phyloP scores from a whole-genome alignment of 2,329 filamentous ascomycete species.

The Colletotrichum truncatum region DNA sequence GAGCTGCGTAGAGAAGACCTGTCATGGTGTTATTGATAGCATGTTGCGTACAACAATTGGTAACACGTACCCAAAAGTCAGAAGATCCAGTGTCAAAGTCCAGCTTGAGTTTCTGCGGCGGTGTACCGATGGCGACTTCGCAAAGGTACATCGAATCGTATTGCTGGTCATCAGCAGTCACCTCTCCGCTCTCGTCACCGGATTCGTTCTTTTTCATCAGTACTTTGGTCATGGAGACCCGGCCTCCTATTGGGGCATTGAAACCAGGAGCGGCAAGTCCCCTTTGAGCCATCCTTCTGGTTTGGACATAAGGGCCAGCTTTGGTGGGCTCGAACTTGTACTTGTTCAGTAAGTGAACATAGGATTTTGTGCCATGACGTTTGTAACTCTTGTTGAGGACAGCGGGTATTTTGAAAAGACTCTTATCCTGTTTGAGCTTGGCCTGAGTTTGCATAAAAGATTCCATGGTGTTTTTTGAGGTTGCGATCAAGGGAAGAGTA shows the following conservation, averaged over 20 bases:
- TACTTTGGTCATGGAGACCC: conserved; percentile 22
- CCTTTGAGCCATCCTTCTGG: conserved; percentile 23
- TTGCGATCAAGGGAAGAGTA: neutral
- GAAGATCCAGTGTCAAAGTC: conserved; percentile 81
- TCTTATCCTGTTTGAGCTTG: conserved; percentile 24
- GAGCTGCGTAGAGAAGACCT: conserved; percentile 42
- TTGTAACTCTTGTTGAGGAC: conserved; percentile 20
- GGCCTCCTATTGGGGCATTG: conserved; percentile 15
- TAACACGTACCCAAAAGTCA: conserved; percentile 74
- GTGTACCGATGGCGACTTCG: conserved; percentile 51
- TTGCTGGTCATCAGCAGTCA: conserved; percentile 52
- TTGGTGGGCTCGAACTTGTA: conserved; percentile 28
- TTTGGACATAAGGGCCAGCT: conserved; percentile 23
- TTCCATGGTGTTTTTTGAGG: neutral
- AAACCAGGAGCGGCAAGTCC: conserved; percentile 26
- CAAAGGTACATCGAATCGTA: conserved; percentile 57
- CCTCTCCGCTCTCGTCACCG: conserved; percentile 15
- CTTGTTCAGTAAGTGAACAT: conserved; percentile 26
- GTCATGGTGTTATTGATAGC: conserved; percentile 35
- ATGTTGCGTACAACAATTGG: too few relatives aligned
- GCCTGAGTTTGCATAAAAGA: conserved; percentile 15
- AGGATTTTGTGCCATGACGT: conserved; percentile 24
- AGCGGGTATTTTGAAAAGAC: conserved; percentile 11
- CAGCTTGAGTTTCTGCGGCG: conserved; percentile 69
- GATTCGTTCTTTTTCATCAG: conserved; percentile 14